A percentile compares a stretch with the other conserved stretches of the same genome.
These are phyloP conservation scores for Penicillium silybi DNA, from an alignment of 495 filamentous ascomycete species.

Conservation along the genomic window DNA sequence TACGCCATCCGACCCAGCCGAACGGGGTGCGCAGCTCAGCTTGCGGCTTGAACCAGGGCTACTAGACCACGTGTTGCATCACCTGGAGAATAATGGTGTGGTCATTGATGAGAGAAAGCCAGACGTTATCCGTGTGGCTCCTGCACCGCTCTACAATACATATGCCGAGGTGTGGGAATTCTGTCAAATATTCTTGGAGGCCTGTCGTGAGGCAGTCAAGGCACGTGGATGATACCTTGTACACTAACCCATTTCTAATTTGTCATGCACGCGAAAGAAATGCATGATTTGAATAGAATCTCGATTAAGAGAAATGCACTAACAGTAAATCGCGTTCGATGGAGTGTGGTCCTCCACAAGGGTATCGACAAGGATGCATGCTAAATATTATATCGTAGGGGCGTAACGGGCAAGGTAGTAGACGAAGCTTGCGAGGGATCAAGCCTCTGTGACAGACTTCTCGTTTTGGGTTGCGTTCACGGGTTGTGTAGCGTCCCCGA, in stretches of 20 bases:
- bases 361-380: conserved; percentile 2
- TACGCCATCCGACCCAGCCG: conserved; percentile 66
- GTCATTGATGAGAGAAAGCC: conserved; percentile 88
- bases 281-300: background rate
- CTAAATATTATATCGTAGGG: conserved; percentile 1
- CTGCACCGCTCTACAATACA: conserved; percentile 84
- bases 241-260: background rate
- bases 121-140: conserved; percentile 88
- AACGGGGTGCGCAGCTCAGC: conserved; percentile 86
- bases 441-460: background rate
- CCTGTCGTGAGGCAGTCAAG: conserved; percentile 33
- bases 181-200: conserved; percentile 48
- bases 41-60: conserved; percentile 63
- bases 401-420: background rate
- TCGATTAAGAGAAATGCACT: background rate
- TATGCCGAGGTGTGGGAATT: conserved; percentile 79
- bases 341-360: background rate
- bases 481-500: background rate
- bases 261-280: background rate
- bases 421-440: background rate
- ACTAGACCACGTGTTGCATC: conserved; percentile 64
- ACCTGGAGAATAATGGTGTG: conserved; percentile 64
- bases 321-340: background rate
- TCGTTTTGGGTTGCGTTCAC: background rate
- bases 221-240: conserved; percentile 7